phyloP scores from a whole-genome alignment of 2,329 filamentous ascomycete species.

The Curvularia sp. region DNA sequence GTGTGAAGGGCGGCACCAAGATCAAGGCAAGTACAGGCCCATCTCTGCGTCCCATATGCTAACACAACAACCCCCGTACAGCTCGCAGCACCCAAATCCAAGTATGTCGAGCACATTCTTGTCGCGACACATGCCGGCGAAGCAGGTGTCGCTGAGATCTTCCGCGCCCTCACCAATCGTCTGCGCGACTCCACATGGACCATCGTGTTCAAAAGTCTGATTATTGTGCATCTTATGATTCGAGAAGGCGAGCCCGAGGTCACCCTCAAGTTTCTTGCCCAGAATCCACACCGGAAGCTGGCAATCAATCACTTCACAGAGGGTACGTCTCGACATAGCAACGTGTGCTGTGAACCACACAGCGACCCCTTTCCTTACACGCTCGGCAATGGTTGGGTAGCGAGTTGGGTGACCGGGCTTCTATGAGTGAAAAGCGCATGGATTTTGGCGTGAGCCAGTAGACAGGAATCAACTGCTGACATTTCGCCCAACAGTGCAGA shows the following conservation, averaged over 20 bases:
- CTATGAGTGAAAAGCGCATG: not conserved
- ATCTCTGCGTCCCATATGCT: conserved; percentile 22
- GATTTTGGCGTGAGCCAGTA: not conserved
- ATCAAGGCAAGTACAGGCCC: conserved; percentile 72
- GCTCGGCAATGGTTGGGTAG: conserved; percentile 2
- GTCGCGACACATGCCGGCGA: conserved; percentile 94
- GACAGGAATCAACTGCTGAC: conserved; percentile 46
- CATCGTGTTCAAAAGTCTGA: conserved; percentile 97
- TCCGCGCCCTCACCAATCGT: conserved; percentile 86
- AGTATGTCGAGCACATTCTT: conserved; percentile 98
- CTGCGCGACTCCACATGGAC: conserved; percentile 98
- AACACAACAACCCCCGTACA: conserved; percentile 49
- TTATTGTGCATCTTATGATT: conserved; percentile 97
- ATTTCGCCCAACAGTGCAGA: conserved; percentile 74
- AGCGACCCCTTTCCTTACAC: conserved; percentile 6
- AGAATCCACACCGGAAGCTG: conserved; percentile 77
- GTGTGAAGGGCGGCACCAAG: conserved; percentile 97
- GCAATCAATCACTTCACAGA: conserved; percentile 92
- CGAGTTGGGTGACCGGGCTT: conserved; percentile 1
- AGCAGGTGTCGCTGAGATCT: conserved; percentile 93
- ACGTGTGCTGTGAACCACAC: not conserved
- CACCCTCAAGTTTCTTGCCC: conserved; percentile 82
- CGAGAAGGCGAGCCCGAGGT: conserved; percentile 90
- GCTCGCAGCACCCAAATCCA: conserved; percentile 96
- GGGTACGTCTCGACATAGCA: conserved; percentile 64